Evolutionary conservation across 495 filamentous ascomycete genomes (phyloP).

Genomic region (Diplogelasinospora grovesii): DNA sequence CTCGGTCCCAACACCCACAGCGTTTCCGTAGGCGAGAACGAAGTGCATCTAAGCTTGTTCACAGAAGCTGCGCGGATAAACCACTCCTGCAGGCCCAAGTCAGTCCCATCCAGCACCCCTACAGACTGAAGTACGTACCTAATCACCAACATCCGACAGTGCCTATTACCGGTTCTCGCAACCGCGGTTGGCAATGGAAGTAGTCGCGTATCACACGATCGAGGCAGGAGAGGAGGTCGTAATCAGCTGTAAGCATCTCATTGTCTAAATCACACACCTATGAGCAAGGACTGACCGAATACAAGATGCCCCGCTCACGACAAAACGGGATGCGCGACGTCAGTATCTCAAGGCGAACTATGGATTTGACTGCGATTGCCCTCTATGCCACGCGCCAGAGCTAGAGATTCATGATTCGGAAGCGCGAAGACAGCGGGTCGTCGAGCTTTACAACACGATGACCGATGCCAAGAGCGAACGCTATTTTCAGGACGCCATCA

Average conservation of each 20-base stretch:
- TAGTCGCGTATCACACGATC: conserved; percentile 33
- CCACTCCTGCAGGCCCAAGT: conserved; percentile 39
- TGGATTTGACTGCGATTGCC: conserved; percentile 35
- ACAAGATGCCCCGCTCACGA: conserved; percentile 28
- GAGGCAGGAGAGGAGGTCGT: conserved; percentile 33
- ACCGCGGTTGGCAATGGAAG: conserved; percentile 26
- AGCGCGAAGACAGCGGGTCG: conserved; percentile 24
- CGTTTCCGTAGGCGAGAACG: conserved; percentile 20
- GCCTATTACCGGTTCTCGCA: conserved; percentile 33
- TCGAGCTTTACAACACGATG: conserved; percentile 24
- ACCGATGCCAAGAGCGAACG: conserved; percentile 22
- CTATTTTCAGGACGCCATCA: conserved; percentile 30
- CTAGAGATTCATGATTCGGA: conserved; percentile 30
- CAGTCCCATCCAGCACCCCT: conserved; percentile 5
- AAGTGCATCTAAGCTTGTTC: conserved; percentile 31
- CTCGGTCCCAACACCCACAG: conserved; percentile 33
- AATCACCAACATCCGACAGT: conserved; percentile 5
- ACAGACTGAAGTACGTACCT: neutral
- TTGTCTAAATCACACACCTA: neutral
- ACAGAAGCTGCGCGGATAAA: conserved; percentile 36
- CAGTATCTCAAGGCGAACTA: conserved; percentile 26
- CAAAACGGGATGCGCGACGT: conserved; percentile 17
- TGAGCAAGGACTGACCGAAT: neutral
- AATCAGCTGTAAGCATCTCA: conserved; percentile 33
- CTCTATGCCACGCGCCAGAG: conserved; percentile 29